These are phyloP conservation scores for Rubia peregrina DNA, from an alignment of 305 asterid species.

Conservation along the genomic window DNA sequence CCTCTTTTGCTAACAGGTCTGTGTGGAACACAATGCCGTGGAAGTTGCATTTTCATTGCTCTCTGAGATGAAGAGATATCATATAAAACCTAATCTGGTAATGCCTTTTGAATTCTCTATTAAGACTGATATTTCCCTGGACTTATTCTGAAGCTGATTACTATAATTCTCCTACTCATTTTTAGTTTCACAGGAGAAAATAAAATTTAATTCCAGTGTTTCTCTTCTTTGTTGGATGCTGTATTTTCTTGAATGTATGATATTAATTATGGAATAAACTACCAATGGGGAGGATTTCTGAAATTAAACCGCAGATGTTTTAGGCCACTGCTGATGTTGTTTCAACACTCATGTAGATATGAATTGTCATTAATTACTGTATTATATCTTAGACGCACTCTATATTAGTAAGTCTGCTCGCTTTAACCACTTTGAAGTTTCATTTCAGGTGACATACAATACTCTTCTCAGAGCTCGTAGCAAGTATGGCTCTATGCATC, in stretches of 20 bases:
- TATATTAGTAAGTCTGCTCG: slow-evolving; percentile 2
- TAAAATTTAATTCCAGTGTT: neutral
- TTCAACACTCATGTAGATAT: neutral
- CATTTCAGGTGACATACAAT: slow-evolving; percentile 76
- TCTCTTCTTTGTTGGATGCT: neutral
- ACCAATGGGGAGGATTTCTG: neutral
- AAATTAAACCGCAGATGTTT: neutral
- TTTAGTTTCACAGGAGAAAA: neutral
- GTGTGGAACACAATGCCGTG: slow-evolving; percentile 57
- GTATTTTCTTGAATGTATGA: neutral
- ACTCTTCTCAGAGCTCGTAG: slow-evolving; percentile 85
- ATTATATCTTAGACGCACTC: neutral
- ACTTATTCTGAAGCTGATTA: slow-evolving; percentile 1
- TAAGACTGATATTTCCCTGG: neutral
- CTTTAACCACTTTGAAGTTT: slow-evolving; percentile 13
- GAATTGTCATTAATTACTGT: neutral
- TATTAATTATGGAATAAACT: neutral
- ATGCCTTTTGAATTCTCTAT: slow-evolving; percentile 13
- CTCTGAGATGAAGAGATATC: slow-evolving; percentile 69
- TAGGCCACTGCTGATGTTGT: neutral
- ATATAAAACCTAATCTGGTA: slow-evolving; percentile 80
- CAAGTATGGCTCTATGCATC: slow-evolving; percentile 67
- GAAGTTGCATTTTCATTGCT: slow-evolving; percentile 61
- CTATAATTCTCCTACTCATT: neutral
- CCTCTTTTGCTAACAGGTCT: slow-evolving; percentile 49